phyloP scores from a whole-genome alignment of 257 asterid genomes.

The Linderniella brevidens region DNA sequence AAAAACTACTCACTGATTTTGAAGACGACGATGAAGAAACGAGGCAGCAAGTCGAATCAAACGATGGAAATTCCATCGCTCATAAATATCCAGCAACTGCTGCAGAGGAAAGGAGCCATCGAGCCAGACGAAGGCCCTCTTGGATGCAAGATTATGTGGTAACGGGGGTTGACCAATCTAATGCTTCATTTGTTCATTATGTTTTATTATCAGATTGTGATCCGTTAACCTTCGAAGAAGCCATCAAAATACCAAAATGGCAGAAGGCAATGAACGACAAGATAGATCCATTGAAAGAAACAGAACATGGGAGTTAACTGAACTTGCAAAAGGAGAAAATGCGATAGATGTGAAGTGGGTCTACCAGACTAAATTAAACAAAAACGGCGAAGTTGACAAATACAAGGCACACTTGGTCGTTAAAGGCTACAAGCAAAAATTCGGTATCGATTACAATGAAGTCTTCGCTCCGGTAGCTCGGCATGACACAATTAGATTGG shows the following conservation, averaged over 20 bases:
- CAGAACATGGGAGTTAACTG: too few species aligned
- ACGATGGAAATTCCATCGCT: not conserved
- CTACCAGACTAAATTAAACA: too few species aligned
- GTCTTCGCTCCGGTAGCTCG: too few species aligned
- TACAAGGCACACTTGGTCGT: not conserved
- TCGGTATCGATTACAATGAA: not conserved
- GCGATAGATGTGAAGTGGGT: too few species aligned
- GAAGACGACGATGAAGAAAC: not conserved
- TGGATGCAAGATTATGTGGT: not conserved
- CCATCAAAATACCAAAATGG: not conserved
- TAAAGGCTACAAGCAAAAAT: conserved; percentile 1
- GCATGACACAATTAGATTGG: not conserved
- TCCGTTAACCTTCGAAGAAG: not conserved
- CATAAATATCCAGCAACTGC: not conserved
- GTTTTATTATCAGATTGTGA: not conserved
- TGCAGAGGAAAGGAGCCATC: not conserved
- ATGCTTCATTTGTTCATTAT: not conserved
- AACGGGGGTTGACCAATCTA: not conserved
- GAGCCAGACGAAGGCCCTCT: not conserved
- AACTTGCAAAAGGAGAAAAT: too few species aligned
- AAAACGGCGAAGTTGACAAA: not conserved
- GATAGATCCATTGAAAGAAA: not conserved
- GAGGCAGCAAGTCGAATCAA: not conserved
- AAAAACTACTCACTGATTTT: not conserved
- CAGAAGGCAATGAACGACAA: not conserved